These are phyloP conservation scores for Xylariomycetidae sp. DNA, from an alignment of 2,329 filamentous ascomycete species.

Conservation along the genomic window DNA sequence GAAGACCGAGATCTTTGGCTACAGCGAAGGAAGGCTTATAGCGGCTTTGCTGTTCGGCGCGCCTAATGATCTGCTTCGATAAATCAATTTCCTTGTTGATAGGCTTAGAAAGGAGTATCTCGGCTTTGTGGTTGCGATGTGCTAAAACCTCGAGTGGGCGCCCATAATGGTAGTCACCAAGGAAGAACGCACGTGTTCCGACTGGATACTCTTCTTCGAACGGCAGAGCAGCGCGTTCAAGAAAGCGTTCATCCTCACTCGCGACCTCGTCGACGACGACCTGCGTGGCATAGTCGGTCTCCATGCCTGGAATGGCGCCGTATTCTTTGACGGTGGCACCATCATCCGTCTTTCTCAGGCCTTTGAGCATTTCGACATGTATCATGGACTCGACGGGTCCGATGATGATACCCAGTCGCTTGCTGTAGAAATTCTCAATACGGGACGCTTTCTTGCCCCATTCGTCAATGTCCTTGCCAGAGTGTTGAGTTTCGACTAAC, in stretches of 20 bases:
- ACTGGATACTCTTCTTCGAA: conserved; percentile 89
- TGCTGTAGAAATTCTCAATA: conserved; percentile 85
- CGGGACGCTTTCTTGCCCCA: conserved; percentile 80
- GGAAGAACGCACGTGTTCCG: conserved; percentile 81
- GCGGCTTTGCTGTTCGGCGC: conserved; percentile 64
- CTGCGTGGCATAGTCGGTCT: conserved; percentile 88
- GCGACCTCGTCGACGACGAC: conserved; percentile 84
- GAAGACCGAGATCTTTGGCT: conserved; percentile 73
- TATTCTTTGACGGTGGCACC: conserved; percentile 93
- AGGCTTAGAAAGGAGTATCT: conserved; percentile 70
- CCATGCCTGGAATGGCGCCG: conserved; percentile 75
- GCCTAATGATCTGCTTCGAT: conserved; percentile 65
- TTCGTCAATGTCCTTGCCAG: conserved; percentile 69
- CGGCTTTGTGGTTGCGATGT: conserved; percentile 70
- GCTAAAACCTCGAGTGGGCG: conserved; percentile 78
- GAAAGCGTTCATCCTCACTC: conserved; percentile 88
- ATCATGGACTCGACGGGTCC: conserved; percentile 84
- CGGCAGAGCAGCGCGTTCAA: conserved; percentile 82
- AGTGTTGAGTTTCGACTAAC: conserved; percentile 66
- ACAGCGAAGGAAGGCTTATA: conserved; percentile 90
- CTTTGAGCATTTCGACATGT: conserved; percentile 90
- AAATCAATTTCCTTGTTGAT: conserved; percentile 78
- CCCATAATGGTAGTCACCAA: conserved; percentile 90
- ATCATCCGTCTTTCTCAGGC: conserved; percentile 82
- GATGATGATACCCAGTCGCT: conserved; percentile 81